Base-by-base conservation (phyloP, 2,329 filamentous ascomycete species). In the Diplodia seriata region DNA sequence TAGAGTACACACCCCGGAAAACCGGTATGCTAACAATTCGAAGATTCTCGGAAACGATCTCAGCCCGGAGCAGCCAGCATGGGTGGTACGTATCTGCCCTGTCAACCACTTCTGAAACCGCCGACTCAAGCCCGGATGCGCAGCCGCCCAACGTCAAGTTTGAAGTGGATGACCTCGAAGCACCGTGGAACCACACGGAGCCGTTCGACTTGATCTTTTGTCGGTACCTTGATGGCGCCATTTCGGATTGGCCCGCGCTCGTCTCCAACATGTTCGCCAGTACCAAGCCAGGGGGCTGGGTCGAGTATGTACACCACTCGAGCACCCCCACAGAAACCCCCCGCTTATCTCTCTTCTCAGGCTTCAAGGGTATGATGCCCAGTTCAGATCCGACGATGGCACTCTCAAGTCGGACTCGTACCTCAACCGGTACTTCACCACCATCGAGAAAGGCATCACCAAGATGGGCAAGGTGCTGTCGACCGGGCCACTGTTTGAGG, bases 161-260 rank as follows among this genome's bases (percentile, higher is more conserved):
- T 77, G 80, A 88, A 68, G 83, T 90, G 9, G 88, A 90, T 72
- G 87, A 90, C 73, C 84, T 84, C 64, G 86, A 89, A 70, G 81
- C 84, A 49, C 79, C 83, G 9, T 90, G 88, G 87, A 75, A 80
- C 31, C 86, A 85, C 57, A 75, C 80, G 4, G 76, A 81, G 31
- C 76, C 78, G 15, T 88, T 86, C 72, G 87, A 90, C 73, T 82
- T 86, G 69, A 83, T 89, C 81, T 81, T 85, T 82, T 72, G 82
- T 77, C 72, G 83, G 73, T 72, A 84, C 80, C 78, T 86, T 81
- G 72, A 80, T 71, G 82, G 82, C 29, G 81, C 83, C 36, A 81
- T 90, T 49, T 77, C 80, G n/a, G 81, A 89, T 71, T 87, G 86
- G 75, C 78, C 79, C 3, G 76, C 77, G n/a, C 76, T 89, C 54